phyloP scores from a whole-genome alignment of 257 asterid species.

The Forsythia suspensa region DNA sequence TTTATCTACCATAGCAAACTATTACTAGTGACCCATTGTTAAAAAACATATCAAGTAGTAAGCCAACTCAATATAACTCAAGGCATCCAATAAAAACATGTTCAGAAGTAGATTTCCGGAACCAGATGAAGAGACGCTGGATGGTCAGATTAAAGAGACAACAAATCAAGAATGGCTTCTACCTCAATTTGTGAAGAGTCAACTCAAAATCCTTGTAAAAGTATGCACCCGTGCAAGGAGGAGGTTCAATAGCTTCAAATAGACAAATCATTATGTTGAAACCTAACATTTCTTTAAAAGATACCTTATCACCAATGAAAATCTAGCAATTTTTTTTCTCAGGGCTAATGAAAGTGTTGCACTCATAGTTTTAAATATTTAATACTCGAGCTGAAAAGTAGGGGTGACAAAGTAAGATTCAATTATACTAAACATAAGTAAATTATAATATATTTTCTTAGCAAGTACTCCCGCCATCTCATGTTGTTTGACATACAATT shows the following conservation, averaged over 20 bases:
- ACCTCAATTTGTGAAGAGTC: not conserved
- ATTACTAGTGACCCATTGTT: not conserved
- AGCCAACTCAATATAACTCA: not conserved
- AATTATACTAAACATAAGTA: not conserved
- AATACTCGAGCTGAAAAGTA: not conserved
- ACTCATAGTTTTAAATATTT: not conserved
- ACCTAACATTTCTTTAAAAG: too few relatives aligned
- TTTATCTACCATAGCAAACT: not conserved
- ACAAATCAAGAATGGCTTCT: not conserved
- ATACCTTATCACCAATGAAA: not conserved
- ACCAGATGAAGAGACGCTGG: not conserved
- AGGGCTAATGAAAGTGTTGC: not conserved
- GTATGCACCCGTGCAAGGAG: not conserved
- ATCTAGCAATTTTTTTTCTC: not conserved
- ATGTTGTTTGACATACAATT: not conserved
- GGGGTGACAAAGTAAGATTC: not conserved
- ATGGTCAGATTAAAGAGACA: not conserved
- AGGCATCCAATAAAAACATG: not conserved
- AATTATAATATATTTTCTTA: too few relatives aligned
- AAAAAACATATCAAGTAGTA: not conserved
- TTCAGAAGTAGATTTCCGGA: not conserved
- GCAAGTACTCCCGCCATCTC: not conserved
- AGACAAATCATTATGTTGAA: not conserved
- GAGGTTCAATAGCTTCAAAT: not conserved
- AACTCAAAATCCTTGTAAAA: not conserved